These are phyloP conservation scores for Saraca asoca DNA, from an alignment of 331 rosid genomes.

Conservation along the genomic window DNA sequence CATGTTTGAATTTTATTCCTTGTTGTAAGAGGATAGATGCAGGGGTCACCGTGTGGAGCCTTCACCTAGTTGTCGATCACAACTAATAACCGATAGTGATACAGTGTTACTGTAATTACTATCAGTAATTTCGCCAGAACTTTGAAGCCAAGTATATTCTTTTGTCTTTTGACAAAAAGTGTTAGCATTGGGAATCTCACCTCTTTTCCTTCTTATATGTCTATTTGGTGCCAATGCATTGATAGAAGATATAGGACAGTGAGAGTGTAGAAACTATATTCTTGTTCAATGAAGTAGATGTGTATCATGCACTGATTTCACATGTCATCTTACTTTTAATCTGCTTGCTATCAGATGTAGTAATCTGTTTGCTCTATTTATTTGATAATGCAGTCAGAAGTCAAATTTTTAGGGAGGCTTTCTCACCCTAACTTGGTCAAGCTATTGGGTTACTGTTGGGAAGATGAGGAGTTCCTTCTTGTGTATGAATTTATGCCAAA, in stretches of 20 bases:
- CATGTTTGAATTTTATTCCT: background rate
- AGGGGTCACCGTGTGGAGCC: constrained; percentile 3
- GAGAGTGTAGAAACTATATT: no score
- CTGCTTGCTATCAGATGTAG: background rate
- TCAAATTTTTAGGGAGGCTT: constrained; percentile 73
- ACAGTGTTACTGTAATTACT: background rate
- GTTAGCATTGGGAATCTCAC: no score
- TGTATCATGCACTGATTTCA: background rate
- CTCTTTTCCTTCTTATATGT: no score
- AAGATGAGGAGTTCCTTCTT: constrained; percentile 73
- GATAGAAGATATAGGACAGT: no score
- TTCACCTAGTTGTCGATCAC: background rate
- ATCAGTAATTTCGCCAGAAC: background rate
- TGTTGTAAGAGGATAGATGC: background rate
- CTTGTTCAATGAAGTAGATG: no score
- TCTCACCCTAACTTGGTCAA: constrained; percentile 85
- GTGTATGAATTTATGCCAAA: constrained; percentile 82
- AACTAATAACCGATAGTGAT: background rate
- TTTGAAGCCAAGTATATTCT: background rate
- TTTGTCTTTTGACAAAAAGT: background rate
- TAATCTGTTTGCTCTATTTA: constrained; percentile 4
- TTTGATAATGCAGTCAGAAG: constrained; percentile 71
- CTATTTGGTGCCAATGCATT: no score
- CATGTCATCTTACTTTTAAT: background rate
- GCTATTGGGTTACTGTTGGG: constrained; percentile 79